Conservation (phyloP, 2,329 filamentous ascomycete species). For the Madurella mycetomatis region DNA sequence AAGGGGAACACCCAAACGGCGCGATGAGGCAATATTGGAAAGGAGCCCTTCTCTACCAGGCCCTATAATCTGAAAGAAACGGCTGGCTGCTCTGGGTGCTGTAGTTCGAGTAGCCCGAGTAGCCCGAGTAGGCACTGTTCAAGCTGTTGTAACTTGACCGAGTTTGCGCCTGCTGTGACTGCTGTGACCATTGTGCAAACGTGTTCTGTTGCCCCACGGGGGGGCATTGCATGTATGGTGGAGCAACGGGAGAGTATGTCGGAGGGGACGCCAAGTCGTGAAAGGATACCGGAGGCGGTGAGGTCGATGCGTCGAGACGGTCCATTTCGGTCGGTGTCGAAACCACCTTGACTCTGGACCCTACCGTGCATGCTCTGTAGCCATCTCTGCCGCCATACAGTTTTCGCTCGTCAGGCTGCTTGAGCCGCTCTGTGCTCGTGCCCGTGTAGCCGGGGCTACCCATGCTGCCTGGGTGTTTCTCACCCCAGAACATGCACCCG, state of each 20-base stretch:
- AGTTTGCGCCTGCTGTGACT: constrained; percentile 5
- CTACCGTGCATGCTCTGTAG: not conserved
- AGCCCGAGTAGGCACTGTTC: constrained; percentile 11
- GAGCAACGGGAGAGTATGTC: not conserved
- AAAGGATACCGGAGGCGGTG: not conserved
- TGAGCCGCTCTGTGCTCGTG: constrained; percentile 18
- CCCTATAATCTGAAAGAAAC: constrained; percentile 5
- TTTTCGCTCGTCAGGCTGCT: constrained; percentile 6
- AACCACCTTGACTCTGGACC: not conserved
- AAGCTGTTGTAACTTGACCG: constrained; percentile 14
- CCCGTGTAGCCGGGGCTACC: constrained; percentile 17
- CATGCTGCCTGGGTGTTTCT: constrained; percentile 16
- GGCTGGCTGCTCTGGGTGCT: constrained; percentile 17
- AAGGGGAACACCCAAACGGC: not conserved
- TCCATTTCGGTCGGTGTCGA: constrained; percentile 6
- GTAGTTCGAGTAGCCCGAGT: constrained; percentile 10
- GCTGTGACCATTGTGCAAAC: constrained; percentile 6
- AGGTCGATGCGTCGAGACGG: not conserved
- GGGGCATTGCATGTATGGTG: too few relatives aligned
- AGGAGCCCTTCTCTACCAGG: not conserved
- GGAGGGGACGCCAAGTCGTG: not conserved
- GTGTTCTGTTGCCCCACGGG: not conserved
- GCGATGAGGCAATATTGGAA: not conserved
- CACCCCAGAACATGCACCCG: constrained; percentile 28
- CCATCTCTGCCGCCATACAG: constrained; percentile 18